phyloP scores from a whole-genome alignment of 345 rosid genomes.

The Populus simonii region DNA sequence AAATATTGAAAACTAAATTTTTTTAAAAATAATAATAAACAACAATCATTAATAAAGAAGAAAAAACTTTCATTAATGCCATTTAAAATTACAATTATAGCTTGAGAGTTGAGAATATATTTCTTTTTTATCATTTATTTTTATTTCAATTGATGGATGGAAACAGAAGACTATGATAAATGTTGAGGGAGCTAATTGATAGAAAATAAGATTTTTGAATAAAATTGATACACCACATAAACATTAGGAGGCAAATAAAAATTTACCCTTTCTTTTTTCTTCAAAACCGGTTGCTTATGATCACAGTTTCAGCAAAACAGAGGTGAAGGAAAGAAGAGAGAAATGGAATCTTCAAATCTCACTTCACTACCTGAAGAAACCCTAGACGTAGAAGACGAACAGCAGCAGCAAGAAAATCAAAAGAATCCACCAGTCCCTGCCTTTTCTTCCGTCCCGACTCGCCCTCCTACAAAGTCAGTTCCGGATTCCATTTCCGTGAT shows the following conservation, averaged over 20 bases:
- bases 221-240: no score
- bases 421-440: slow-evolving; percentile 39
- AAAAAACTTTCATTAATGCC: no score
- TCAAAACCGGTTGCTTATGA: no score
- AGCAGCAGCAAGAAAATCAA: slow-evolving; percentile 7
- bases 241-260: background rate
- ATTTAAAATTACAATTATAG: background rate
- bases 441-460: slow-evolving; percentile 59
- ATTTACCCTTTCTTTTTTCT: no score
- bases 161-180: background rate
- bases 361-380: slow-evolving; percentile 51
- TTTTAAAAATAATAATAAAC: no score
- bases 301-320: background rate
- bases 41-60: no score
- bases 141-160: no score
- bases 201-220: background rate
- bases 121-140: no score
- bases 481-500: background rate
- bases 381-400: slow-evolving; percentile 31
- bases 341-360: slow-evolving; percentile 53
- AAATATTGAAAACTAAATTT: no score
- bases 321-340: background rate
- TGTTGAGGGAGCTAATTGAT: no score
- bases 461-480: slow-evolving; percentile 62
- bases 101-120: background rate